Evolutionary conservation across 2,329 filamentous ascomycete genomes (phyloP).

Genomic region (Cladosporium austrohemisphaericum): DNA sequence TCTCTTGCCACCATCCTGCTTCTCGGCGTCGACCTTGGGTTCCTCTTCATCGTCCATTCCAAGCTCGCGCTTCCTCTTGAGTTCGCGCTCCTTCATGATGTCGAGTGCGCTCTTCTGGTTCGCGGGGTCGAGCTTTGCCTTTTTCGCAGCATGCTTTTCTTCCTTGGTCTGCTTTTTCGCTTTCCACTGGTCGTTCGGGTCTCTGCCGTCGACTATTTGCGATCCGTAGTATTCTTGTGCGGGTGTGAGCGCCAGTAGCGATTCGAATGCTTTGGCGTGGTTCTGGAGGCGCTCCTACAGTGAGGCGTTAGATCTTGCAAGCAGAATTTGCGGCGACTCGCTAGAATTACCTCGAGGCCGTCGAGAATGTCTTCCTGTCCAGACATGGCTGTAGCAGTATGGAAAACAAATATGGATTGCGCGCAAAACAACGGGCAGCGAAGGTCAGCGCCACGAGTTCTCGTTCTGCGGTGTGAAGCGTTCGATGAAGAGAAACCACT

Average conservation of each 20-base stretch:
- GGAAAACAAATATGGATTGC: background rate
- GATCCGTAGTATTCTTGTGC: constrained; percentile 77
- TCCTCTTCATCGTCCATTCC: constrained; percentile 47
- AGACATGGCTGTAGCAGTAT: constrained; percentile 14
- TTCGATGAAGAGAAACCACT: constrained; percentile 12
- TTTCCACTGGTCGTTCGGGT: constrained; percentile 85
- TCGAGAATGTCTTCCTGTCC: constrained; percentile 22
- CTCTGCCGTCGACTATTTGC: constrained; percentile 55
- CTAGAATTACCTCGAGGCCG: constrained; percentile 32
- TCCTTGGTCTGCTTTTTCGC: constrained; percentile 95
- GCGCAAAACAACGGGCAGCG: constrained; percentile 3
- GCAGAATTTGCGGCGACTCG: background rate
- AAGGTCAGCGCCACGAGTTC: background rate
- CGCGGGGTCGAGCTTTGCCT: constrained; percentile 86
- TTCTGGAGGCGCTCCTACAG: constrained; percentile 51
- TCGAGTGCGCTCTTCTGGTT: constrained; percentile 89
- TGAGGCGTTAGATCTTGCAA: constrained; percentile 19
- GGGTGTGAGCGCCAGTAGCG: constrained; percentile 80
- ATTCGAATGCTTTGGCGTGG: constrained; percentile 75
- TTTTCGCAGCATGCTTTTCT: constrained; percentile 75
- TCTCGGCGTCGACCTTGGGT: constrained; percentile 36
- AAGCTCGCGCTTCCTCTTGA: constrained; percentile 69
- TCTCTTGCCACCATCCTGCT: constrained; percentile 42
- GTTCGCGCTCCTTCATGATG: constrained; percentile 79
- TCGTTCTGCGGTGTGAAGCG: constrained; percentile 5